phyloP scores from a whole-genome alignment of 352 stramenopile species.

The Phytophthora ramorum region DNA sequence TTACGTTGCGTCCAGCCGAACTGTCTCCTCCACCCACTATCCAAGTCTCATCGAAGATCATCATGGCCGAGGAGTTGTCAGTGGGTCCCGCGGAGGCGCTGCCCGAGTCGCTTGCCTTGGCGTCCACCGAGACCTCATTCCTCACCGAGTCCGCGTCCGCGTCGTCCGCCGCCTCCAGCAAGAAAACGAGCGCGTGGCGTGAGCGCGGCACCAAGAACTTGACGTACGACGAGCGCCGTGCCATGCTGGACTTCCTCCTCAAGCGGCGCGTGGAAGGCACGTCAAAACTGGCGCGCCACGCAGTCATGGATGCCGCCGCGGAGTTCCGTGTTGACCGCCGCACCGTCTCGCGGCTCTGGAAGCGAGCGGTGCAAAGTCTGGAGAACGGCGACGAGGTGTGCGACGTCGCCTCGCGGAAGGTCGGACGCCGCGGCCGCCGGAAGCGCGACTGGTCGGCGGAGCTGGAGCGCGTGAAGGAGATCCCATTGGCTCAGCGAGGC shows the following conservation, averaged over 20 bases:
- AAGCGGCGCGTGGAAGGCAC: conserved; percentile 39
- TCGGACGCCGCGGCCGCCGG: conserved; percentile 43
- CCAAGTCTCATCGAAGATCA: conserved; percentile 9
- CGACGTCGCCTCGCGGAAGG: conserved; percentile 51
- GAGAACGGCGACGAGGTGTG: conserved; percentile 48
- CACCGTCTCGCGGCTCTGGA: conserved; percentile 54
- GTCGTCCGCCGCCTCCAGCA: conserved; percentile 15
- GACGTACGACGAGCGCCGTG: conserved; percentile 48
- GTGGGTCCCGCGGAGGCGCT: not conserved
- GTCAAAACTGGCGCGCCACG: conserved; percentile 47
- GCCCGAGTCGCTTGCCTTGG: conserved; percentile 9
- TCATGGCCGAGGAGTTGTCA: conserved; percentile 24
- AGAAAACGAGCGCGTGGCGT: conserved; percentile 34
- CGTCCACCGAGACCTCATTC: not conserved
- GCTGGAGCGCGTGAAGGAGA: conserved; percentile 50
- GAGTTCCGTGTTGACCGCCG: conserved; percentile 48
- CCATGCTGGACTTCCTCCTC: conserved; percentile 56
- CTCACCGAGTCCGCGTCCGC: not conserved
- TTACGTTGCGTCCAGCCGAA: conserved; percentile 26
- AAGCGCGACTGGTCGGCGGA: conserved; percentile 55
- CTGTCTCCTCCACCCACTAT: conserved; percentile 34
- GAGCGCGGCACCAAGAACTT: conserved; percentile 53
- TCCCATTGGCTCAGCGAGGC: conserved; percentile 43
- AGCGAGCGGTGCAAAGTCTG: conserved; percentile 45
- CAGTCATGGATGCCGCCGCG: conserved; percentile 47